Evolutionary conservation across 331 rosid species (phyloP).

Genomic region (Prunus yedoensis): DNA sequence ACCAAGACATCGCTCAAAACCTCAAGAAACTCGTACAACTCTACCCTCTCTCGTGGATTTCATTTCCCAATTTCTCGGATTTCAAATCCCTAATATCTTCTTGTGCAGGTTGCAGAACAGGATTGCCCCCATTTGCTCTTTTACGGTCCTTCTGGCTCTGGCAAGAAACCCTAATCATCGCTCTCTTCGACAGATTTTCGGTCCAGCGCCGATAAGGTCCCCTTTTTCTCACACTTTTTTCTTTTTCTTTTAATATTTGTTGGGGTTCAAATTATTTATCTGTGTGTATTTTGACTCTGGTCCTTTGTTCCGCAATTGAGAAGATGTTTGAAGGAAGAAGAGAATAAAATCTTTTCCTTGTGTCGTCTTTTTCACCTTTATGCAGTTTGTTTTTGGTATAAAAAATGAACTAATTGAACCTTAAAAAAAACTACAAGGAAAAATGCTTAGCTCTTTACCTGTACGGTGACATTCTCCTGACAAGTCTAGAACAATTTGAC

Average conservation of each 20-base stretch:
- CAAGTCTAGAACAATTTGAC: background rate
- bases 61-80: background rate
- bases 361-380: background rate
- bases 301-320: background rate
- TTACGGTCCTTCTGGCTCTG: slow-evolving; percentile 93
- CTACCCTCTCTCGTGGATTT: background rate
- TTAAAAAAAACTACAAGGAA: background rate
- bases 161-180: slow-evolving; percentile 98
- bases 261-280: background rate
- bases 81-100: background rate
- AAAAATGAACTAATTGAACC: background rate
- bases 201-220: slow-evolving; percentile 87
- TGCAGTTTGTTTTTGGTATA: background rate
- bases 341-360: background rate
- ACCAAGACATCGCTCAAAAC: slow-evolving; percentile 63
- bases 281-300: background rate
- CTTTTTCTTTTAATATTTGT: too few relatives aligned
- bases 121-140: slow-evolving; percentile 96
- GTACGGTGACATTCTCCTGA: background rate
- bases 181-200: slow-evolving; percentile 91
- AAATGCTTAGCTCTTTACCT: background rate
- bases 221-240: background rate
- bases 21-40: slow-evolving; percentile 75
- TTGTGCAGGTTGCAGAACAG: slow-evolving; percentile 66
- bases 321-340: background rate